A percentile compares a stretch with the other conserved stretches of the same genome.
Evolutionary conservation across 2,329 filamentous ascomycete species (phyloP).

Genomic region (Bipolaris bicolor): DNA sequence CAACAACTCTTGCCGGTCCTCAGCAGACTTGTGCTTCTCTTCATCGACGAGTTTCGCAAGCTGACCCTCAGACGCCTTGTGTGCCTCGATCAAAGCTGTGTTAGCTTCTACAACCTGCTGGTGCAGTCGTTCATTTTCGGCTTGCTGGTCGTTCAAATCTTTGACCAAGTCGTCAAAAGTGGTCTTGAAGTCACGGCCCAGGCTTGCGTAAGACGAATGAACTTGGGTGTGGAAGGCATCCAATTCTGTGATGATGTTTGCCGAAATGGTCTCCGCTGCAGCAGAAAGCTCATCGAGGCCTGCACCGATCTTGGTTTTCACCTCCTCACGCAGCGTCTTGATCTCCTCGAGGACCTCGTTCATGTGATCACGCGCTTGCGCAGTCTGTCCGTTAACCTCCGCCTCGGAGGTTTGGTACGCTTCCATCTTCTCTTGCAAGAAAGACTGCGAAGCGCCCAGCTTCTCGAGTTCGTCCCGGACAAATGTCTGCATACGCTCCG

Average conservation of each 20-base stretch:
- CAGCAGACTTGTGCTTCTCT: slow-evolving; percentile 73
- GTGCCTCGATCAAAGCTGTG: slow-evolving; percentile 70
- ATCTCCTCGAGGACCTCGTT: slow-evolving; percentile 92
- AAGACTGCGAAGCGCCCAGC: slow-evolving; percentile 70
- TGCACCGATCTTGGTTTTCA: slow-evolving; percentile 84
- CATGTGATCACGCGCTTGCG: slow-evolving; percentile 80
- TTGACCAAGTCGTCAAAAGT: slow-evolving; percentile 82
- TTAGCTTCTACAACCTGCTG: slow-evolving; percentile 75
- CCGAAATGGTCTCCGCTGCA: slow-evolving; percentile 86
- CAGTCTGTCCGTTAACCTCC: slow-evolving; percentile 71
- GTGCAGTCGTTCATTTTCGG: slow-evolving; percentile 75
- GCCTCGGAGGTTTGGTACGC: slow-evolving; percentile 71
- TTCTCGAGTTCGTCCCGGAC: slow-evolving; percentile 76
- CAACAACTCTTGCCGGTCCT: slow-evolving; percentile 76
- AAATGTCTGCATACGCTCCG: slow-evolving; percentile 75
- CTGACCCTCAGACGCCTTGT: slow-evolving; percentile 67
- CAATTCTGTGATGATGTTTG: slow-evolving; percentile 86
- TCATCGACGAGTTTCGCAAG: slow-evolving; percentile 75
- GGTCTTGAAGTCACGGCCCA: slow-evolving; percentile 84
- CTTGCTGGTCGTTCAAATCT: slow-evolving; percentile 76
- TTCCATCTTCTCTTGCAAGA: slow-evolving; percentile 72
- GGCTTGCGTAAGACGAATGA: slow-evolving; percentile 79
- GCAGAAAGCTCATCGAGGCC: slow-evolving; percentile 82
- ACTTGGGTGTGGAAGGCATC: slow-evolving; percentile 81
- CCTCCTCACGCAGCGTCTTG: slow-evolving; percentile 82